phyloP scores from a whole-genome alignment of 129 eudicot species.

The Erigeron canadensis region DNA sequence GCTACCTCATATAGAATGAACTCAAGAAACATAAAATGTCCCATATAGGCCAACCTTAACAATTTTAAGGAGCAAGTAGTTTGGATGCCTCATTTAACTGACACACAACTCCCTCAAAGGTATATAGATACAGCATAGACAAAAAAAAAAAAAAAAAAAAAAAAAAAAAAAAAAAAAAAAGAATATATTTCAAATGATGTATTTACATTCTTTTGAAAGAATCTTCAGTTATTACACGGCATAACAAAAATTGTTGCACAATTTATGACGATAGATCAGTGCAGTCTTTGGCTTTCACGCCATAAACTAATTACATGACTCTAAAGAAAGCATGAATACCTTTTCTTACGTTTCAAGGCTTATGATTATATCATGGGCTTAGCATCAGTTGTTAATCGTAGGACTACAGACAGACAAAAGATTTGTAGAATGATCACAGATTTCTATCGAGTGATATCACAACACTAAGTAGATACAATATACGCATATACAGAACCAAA shows the following conservation, averaged over 20 bases:
- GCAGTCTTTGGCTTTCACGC: slow-evolving; percentile 1
- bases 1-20: too few relatives aligned
- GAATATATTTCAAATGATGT: too few relatives aligned
- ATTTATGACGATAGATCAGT: background rate
- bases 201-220: slow-evolving; percentile 3
- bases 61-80: background rate
- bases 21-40: background rate
- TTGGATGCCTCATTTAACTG: background rate
- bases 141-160: too few relatives aligned
- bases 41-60: background rate
- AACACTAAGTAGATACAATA: slow-evolving; percentile 11
- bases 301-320: slow-evolving; percentile 6
- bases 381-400: too few relatives aligned
- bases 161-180: too few relatives aligned
- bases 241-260: background rate
- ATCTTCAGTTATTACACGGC: slow-evolving; percentile 9
- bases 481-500: slow-evolving; percentile 6
- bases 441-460: background rate
- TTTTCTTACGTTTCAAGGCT: background rate
- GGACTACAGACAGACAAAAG: background rate
- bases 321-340: background rate
- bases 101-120: background rate
- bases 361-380: background rate
- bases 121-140: too few relatives aligned
- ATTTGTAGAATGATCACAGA: background rate